Evolutionary conservation across 441 rosid genomes (phyloP).

Genomic region (Corymbia calophylla): DNA sequence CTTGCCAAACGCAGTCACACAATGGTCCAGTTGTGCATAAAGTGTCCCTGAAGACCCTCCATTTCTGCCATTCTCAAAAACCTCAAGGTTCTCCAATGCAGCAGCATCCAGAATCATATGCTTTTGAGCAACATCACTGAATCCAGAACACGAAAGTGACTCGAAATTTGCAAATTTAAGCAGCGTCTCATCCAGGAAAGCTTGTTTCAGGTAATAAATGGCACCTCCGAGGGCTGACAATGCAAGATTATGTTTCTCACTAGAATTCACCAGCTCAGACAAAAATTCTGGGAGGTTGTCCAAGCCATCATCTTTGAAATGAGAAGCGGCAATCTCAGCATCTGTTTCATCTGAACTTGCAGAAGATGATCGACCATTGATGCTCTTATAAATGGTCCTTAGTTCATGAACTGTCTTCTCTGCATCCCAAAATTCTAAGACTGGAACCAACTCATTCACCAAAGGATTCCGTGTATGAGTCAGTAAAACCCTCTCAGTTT

Average conservation of each 20-base stretch:
- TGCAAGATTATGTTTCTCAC: conserved; percentile 54
- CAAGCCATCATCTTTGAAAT: conserved; percentile 16
- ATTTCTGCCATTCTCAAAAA: conserved; percentile 90
- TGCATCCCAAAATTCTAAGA: conserved; percentile 87
- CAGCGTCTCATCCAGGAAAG: conserved; percentile 83
- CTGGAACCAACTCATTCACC: conserved; percentile 73
- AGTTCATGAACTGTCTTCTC: conserved; percentile 71
- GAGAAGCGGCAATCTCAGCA: conserved; percentile 13
- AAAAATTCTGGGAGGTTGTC: conserved; percentile 51
- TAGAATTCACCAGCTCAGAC: conserved; percentile 46
- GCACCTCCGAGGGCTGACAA: conserved; percentile 98
- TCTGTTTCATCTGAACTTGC: conserved; percentile 24
- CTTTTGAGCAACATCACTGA: conserved; percentile 45
- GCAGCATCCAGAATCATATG: conserved; percentile 97
- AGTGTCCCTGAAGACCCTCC: conserved; percentile 90
- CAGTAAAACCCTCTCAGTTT: conserved; percentile 64
- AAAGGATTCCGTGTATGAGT: conserved; percentile 90
- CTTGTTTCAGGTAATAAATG: conserved; percentile 85
- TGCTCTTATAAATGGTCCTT: conserved; percentile 37
- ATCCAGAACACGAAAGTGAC: conserved; percentile 67
- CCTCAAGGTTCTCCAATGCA: conserved; percentile 95
- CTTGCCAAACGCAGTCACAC: conserved; percentile 90
- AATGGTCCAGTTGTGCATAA: conserved; percentile 81
- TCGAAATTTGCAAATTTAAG: conserved; percentile 93
- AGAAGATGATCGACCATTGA: conserved; percentile 31